These are phyloP conservation scores for Kokia cookei DNA, from an alignment of 441 rosid species.

Conservation along the genomic window DNA sequence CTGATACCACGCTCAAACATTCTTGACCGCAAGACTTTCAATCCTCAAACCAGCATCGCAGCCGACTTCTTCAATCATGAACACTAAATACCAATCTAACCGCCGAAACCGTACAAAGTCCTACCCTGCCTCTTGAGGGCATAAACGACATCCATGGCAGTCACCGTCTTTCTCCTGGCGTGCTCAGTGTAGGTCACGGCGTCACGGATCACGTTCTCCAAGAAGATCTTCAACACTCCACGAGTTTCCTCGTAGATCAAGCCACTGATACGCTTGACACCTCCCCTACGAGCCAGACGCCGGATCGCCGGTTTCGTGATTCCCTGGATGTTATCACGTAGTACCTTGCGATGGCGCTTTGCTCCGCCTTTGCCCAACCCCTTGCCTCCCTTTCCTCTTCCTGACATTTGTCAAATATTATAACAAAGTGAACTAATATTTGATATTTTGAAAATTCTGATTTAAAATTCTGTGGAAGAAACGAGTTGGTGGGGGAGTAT, in stretches of 20 bases:
- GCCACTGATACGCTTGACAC: neutral
- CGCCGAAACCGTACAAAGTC: constrained; percentile 38
- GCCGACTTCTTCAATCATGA: neutral
- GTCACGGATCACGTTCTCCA: neutral
- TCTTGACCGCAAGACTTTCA: constrained; percentile 42
- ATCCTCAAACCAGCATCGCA: neutral
- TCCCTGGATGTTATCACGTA: neutral
- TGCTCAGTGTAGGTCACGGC: constrained; percentile 28
- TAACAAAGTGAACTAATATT: neutral
- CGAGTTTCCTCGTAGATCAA: neutral
- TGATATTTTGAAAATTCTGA: neutral
- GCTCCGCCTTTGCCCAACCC: neutral
- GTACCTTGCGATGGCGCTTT: neutral
- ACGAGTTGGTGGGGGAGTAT: neutral
- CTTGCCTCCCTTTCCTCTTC: constrained; percentile 37
- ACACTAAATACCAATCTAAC: neutral
- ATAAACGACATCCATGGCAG: constrained; percentile 46
- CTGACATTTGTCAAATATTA: constrained; percentile 23
- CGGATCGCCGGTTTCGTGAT: neutral
- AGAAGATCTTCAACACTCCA: neutral
- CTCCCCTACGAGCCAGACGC: neutral
- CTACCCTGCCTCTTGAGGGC: constrained; percentile 48
- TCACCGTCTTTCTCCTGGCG: constrained; percentile 40
- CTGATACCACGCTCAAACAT: constrained; percentile 2
- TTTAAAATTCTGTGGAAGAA: too few relatives aligned